Base-by-base conservation (phyloP, 495 filamentous ascomycete genomes). In the Jackrogersella minutella region DNA sequence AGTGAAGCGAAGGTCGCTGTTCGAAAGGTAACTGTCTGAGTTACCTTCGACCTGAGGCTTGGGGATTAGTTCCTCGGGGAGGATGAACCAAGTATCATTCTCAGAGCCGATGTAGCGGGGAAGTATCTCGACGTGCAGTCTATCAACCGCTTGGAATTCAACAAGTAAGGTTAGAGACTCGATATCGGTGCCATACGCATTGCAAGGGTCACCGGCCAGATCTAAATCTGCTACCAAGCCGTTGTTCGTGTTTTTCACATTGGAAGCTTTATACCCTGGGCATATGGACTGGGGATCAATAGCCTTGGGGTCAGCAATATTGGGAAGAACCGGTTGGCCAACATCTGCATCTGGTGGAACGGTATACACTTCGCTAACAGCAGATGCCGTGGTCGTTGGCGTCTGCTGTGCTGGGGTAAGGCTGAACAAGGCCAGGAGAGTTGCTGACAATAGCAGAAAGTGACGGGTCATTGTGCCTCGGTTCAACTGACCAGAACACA, bases 121-220 rank as follows among this genome's bases (percentile, higher is more conserved):
- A 13, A 85, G 84, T 56, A 97, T 94, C 69, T 91, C 85, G 57
- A 96, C 81, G 78, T 94, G 91, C 5, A 96, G 82, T 1, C 91
- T 87, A 31, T 87, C 82, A 22, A 85, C 83, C 2, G 85, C 85
- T 73, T 93, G 88, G 65, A 89, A 91, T 62, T 91, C 88, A 36
- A 93, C 90, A 2, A 85, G 72, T 34, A 96, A 74, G 59, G 81
- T 87, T 58, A 96, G 71, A 33, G 83, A 72, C 53, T 84, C 76
- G 51, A 94, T 55, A 66, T 96, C 92, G 11, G 82, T 85, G 7
- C 91, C 91, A 68, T 92, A 94, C 30, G 83, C 80, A 74, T 91
- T 88, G 75, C 92, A 96, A 17, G 85, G 78, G 16, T 78, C 68
- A 0, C 90, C 91, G 22, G 90, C 89, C 1, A 94, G 79, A 7